Evolutionary conservation across 768 basidiomycete species (phyloP).

Genomic region (Russula lepida): DNA sequence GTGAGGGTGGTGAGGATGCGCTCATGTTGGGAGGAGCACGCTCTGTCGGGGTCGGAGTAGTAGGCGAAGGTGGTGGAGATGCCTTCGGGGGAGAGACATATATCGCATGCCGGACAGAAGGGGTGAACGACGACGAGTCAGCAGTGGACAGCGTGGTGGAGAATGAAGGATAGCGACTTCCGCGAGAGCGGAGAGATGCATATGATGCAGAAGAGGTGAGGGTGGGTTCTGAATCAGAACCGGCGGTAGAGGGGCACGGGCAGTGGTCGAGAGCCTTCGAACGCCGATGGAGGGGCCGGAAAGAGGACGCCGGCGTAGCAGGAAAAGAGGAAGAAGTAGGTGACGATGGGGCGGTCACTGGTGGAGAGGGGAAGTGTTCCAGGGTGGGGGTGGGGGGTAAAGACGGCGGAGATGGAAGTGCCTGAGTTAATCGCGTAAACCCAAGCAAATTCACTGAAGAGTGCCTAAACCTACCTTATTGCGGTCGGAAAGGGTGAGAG

Average conservation of each 20-base stretch:
- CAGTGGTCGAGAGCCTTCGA: constrained; percentile 14
- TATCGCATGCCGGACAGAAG: constrained; percentile 14
- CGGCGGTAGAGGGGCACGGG: neutral
- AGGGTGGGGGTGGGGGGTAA: constrained; percentile 6
- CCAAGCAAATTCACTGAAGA: neutral
- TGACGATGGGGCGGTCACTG: constrained; percentile 13
- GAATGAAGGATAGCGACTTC: constrained; percentile 20
- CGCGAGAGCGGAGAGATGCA: constrained; percentile 19
- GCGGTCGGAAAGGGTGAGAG: constrained; percentile 12
- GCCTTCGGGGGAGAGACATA: constrained; percentile 6
- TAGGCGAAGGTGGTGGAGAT: constrained; percentile 11
- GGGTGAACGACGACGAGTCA: constrained; percentile 3
- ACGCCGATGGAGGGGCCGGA: constrained; percentile 15
- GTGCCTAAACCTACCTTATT: constrained; percentile 14
- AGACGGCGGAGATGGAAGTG: constrained; percentile 16
- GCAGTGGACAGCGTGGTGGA: constrained; percentile 20
- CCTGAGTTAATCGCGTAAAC: neutral
- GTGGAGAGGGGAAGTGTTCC: constrained; percentile 13
- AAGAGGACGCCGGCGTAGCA: constrained; percentile 15
- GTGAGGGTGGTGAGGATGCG: neutral
- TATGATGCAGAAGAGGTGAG: constrained; percentile 21
- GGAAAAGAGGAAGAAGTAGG: constrained; percentile 18
- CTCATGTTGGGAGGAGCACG: neutral
- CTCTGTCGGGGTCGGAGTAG: constrained; percentile 13
- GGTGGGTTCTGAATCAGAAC: constrained; percentile 12